Percentiles rank a stretch among this genome's conserved stretches.
Evolutionary conservation across 1,284 basidiomycete species (phyloP).

Genomic region (Butyriboletus appendiculatus): DNA sequence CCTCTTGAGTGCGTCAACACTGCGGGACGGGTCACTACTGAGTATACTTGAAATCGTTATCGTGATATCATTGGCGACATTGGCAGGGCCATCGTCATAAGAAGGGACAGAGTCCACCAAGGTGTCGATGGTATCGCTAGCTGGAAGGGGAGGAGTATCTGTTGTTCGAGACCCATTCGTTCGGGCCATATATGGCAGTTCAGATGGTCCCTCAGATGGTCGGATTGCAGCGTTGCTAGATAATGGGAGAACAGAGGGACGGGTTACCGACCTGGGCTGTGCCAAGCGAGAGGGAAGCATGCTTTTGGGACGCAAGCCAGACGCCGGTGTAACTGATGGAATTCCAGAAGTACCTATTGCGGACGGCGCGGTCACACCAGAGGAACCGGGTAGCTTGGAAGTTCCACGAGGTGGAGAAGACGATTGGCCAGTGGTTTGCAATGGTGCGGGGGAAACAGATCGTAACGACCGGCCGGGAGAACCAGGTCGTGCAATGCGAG

Average conservation of each 20-base stretch:
- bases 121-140: slow-evolving; percentile 29
- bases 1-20: slow-evolving; percentile 93
- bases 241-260: slow-evolving; percentile 20
- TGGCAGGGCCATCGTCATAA: slow-evolving; percentile 20
- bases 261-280: slow-evolving; percentile 48
- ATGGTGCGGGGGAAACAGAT: slow-evolving; percentile 52
- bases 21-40: slow-evolving; percentile 80
- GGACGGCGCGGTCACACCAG: slow-evolving; percentile 31
- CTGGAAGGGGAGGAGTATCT: slow-evolving; percentile 17
- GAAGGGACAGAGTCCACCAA: slow-evolving; percentile 27
- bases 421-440: slow-evolving; percentile 38
- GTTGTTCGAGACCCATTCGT: slow-evolving; percentile 23
- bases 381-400: slow-evolving; percentile 27
- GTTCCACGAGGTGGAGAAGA: slow-evolving; percentile 45
- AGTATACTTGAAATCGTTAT: slow-evolving; percentile 82
- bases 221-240: slow-evolving; percentile 23
- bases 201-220: slow-evolving; percentile 30
- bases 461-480: slow-evolving; percentile 57
- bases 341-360: slow-evolving; percentile 36
- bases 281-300: slow-evolving; percentile 71
- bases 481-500: slow-evolving; percentile 58
- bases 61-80: slow-evolving; percentile 59
- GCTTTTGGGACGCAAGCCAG: slow-evolving; percentile 57
- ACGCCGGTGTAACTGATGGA: slow-evolving; percentile 48
- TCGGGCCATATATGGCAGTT: slow-evolving; percentile 30